Evolutionary conservation across 768 basidiomycete genomes (phyloP), one percentile per base, ranked within the genome.

Genomic region (Rhizopogon vesiculosus): DNA sequence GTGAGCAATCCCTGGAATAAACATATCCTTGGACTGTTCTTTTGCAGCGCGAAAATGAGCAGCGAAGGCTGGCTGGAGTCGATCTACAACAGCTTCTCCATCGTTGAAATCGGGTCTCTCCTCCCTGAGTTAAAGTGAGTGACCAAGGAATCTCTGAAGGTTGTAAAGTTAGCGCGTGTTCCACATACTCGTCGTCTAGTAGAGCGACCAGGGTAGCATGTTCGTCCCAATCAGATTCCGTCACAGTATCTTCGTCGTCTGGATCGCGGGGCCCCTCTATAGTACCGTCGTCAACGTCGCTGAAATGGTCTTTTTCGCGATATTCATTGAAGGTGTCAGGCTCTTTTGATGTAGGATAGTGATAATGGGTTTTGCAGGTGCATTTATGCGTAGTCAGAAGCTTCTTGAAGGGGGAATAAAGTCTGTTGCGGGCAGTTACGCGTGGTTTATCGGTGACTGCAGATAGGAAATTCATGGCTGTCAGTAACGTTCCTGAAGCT

Each of bases 71-170:
- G 67, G 61, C 51, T 72, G 77, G 56, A 85, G 74, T 59, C 74
- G 74, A 55, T 81, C 82, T 54, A 79, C 74, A 7, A 77, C 71
- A 6, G 76, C 68, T 28, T 74, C 65, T 18, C 73, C 76, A 45
- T 83, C 73, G 42, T 77, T 71, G 42, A 69, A 66, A 56, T 75
- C 70, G 43, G 75, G 54, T 38, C 67, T 66, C 13, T 72, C 69
- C 19, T 76, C 74, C 48, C 75, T 71, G 31, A 62, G 57, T 40
- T 68, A 57, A 53, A 15, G 6, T 13, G 15, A 3, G 41, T 59
- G 0, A 22, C 18, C 28, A n/a, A 33, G 41, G 1, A 28, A 29
- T 53, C 15, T 19, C 31, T 33, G 10, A 29, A 33, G 18, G 15
- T 15, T 29, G n/a, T 7, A 1, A 40, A 25, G 25, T 7, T 22